Percentiles rank a stretch among this genome's conserved stretches.
Evolutionary conservation across 805 yeast species (phyloP).

Genomic region (Candida alai): DNA sequence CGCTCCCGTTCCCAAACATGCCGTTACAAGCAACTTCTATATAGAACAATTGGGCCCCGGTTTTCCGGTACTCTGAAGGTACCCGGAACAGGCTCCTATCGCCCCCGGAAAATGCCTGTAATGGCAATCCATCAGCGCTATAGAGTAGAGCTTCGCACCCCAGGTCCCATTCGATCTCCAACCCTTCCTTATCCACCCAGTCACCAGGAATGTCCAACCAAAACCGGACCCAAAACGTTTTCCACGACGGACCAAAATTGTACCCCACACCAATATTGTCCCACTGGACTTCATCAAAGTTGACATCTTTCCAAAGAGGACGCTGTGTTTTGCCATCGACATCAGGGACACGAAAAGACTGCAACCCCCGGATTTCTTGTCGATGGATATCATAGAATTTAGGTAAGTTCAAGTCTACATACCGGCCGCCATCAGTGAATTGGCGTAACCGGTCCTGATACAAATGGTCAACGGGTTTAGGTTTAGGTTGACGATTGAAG

Average conservation of each 20-base stretch:
- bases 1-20: slow-evolving; percentile 74
- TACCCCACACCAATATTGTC: slow-evolving; percentile 64
- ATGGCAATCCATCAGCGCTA: slow-evolving; percentile 58
- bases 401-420: slow-evolving; percentile 68
- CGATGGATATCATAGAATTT: slow-evolving; percentile 69
- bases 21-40: slow-evolving; percentile 92
- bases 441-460: slow-evolving; percentile 72
- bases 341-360: slow-evolving; percentile 72
- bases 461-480: slow-evolving; percentile 72
- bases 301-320: slow-evolving; percentile 57
- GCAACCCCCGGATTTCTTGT: slow-evolving; percentile 45
- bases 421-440: slow-evolving; percentile 79
- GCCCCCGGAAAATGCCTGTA: slow-evolving; percentile 82
- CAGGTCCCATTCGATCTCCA: slow-evolving; percentile 80
- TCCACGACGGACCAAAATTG: slow-evolving; percentile 92
- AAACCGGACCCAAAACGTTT: slow-evolving; percentile 89
- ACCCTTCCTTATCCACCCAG: slow-evolving; percentile 48
- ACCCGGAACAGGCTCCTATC: slow-evolving; percentile 73
- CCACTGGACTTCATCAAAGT: slow-evolving; percentile 47
- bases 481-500: slow-evolving; percentile 49
- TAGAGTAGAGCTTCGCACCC: slow-evolving; percentile 83
- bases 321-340: slow-evolving; percentile 45
- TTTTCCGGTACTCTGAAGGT: slow-evolving; percentile 51
- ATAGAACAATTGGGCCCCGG: slow-evolving; percentile 62
- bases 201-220: slow-evolving; percentile 57